Conservation (phyloP, 192 early-diverging fungal genomes). For the Cetraspora pellucida region DNA sequence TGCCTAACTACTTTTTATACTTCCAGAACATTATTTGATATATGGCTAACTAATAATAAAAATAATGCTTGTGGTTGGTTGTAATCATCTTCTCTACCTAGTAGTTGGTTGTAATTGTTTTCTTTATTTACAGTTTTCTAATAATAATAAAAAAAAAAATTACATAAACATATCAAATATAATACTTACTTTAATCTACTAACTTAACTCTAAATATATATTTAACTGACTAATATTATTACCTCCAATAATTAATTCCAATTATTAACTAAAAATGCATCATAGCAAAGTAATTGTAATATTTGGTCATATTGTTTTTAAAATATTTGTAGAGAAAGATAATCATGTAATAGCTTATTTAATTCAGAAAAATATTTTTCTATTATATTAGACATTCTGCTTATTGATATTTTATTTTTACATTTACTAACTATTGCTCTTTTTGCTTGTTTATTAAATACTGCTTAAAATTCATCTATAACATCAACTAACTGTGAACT, state of each 20-base stretch:
- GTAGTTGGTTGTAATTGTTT: no score
- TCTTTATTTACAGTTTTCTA: not conserved
- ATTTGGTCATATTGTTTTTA: not conserved
- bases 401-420: not conserved
- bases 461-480: not conserved
- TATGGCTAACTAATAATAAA: not conserved
- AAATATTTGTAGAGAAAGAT: not conserved
- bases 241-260: not conserved
- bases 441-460: not conserved
- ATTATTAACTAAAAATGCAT: not conserved
- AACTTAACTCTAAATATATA: not conserved
- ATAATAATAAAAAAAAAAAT: not conserved
- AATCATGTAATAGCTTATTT: not conserved
- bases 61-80: not conserved
- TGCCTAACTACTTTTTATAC: not conserved
- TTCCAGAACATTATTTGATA: not conserved
- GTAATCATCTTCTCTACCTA: no score
- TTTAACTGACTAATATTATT: not conserved
- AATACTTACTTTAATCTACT: not conserved
- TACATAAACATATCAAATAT: not conserved
- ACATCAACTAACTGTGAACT: not conserved
- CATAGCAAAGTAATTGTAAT: not conserved
- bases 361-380: not conserved
- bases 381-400: not conserved
- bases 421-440: not conserved